Evolutionary conservation across 2,329 filamentous ascomycete species (phyloP), one percentile per base, ranked within the genome.

Genomic region (Lasiodiplodia hormozganensis): DNA sequence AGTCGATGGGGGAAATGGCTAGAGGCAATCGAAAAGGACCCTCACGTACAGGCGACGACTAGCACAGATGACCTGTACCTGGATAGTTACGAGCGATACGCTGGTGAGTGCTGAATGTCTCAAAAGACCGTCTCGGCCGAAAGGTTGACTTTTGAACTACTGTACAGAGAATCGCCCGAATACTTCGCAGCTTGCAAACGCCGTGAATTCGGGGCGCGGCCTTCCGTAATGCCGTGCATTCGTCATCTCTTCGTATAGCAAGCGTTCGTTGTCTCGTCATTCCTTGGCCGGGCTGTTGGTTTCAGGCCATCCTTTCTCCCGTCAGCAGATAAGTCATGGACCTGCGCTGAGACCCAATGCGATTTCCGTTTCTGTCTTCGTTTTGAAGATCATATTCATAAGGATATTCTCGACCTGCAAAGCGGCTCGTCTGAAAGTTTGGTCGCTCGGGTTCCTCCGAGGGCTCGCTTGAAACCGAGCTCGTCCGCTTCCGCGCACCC

Each of bases 1-100:
- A 88, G 84, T 70, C 83, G 92, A 7, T 93, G 90, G 89, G 86
- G 85, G 34, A 83, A 80, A 56, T 94, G 92, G 92, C 82, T 93
- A 6, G 83, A 88, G 36, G 91, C 92, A 0, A 85, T 94, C 64
- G 90, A 93, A 76, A 74, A 75, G 0, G 86, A 92, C 70, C 83
- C 84, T 40, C 85, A 88, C 69, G 85, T 94, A 8, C 83, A 83
- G 76, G 87, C 86, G 36, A 94, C 92, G 16, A 91, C 88, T 25
- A 92, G 90, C 75, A 83, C 82, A 3, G 86, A 89, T 71, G 85
- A 88, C 56, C 79, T 92, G 67, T 92, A 92, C 74, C 76, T 90
- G 68, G 89, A 92, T 73, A 90, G 87, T 70, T 86, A 93, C 85
- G 78, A 87, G 82, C 72, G 89, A 84, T 85, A 87, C 85, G 84